A percentile compares a stretch with the other conserved stretches of the same genome.
phyloP scores from a whole-genome alignment of 306 rosid species.

The Cicer yamashitae region DNA sequence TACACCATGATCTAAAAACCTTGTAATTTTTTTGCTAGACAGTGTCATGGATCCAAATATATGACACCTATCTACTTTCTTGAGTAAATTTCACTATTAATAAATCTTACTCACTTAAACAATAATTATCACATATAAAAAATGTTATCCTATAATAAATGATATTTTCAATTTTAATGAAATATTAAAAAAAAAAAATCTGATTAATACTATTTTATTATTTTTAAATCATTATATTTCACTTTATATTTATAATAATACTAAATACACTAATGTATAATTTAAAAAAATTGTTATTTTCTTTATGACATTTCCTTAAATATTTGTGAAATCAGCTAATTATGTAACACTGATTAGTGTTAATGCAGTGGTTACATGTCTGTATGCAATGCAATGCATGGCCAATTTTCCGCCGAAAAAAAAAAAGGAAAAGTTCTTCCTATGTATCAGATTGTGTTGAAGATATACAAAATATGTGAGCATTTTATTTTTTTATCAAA shows the following conservation, averaged over 20 bases:
- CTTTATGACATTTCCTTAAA: no score
- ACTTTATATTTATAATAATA: no score
- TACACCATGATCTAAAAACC: constrained; percentile 65
- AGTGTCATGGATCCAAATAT: constrained; percentile 55
- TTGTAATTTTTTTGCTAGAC: constrained; percentile 57
- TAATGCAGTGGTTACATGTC: constrained; percentile 52
- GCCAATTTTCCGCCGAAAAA: constrained; percentile 51
- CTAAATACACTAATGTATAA: no score
- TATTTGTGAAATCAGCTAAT: no score
- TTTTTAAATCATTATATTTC: no score
- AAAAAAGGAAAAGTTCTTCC: constrained; percentile 40
- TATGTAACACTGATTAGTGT: no score
- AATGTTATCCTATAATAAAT: no score
- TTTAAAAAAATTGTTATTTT: no score
- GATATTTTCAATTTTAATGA: no score
- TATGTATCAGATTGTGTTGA: neutral
- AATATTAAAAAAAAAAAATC: no score
- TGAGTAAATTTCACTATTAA: neutral
- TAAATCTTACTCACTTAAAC: neutral
- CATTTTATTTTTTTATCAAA: neutral
- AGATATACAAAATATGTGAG: constrained; percentile 37
- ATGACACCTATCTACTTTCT: neutral
- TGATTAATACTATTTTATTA: no score
- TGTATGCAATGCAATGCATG: constrained; percentile 50
- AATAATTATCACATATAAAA: no score